Base-by-base conservation (phyloP, 1,284 basidiomycete species). In the Phellinidium pouzarii region DNA sequence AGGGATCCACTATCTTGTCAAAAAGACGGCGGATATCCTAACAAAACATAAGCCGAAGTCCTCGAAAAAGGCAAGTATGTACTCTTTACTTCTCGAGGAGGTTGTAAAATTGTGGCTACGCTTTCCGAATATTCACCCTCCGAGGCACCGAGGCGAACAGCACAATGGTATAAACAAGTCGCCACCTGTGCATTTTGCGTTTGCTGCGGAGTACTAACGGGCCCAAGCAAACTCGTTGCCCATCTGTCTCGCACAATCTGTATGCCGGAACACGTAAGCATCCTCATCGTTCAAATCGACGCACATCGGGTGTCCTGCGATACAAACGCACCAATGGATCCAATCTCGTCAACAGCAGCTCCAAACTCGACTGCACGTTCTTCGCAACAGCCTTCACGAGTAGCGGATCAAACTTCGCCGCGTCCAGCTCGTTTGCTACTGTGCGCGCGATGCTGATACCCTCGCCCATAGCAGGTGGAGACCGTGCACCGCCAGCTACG, bases 381-480 rank as follows among this genome's bases (percentile, higher is more conserved):
- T 84, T 84, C 3, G 92, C 90, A 3, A 94, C 84, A 1, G 80
- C 78, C 52, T 78, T 77, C 4, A 92, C 80, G 6, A 98, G 73
- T 26, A 97, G 64, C 0, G 94, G 94, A 67, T 98, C 94, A 64
- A 96, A 97, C 53, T 87, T 80, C 2, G 92, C 93, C 1, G 91
- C 82, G 66, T 98, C 94, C 2, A 98, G 77, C 65, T 96, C 94
- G 65, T 97, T 97, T 14, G 82, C 80, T 34, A 94, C 74, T 0
- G 80, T 77, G 8, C 93, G 76, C 0, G 87, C 82, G 29, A 94
- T 75, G 49, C 80, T 82, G 3, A 84, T 70, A 3, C 90, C 94
- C 52, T 95, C 92, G 27, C 73, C 77, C 31, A 80, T 73, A 0
- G 84, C 82, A 0, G 93, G 91, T 1, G 89, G 84, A 1, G 74